Evolutionary conservation across 331 rosid species (phyloP).

Genomic region (Acacia concinna): DNA sequence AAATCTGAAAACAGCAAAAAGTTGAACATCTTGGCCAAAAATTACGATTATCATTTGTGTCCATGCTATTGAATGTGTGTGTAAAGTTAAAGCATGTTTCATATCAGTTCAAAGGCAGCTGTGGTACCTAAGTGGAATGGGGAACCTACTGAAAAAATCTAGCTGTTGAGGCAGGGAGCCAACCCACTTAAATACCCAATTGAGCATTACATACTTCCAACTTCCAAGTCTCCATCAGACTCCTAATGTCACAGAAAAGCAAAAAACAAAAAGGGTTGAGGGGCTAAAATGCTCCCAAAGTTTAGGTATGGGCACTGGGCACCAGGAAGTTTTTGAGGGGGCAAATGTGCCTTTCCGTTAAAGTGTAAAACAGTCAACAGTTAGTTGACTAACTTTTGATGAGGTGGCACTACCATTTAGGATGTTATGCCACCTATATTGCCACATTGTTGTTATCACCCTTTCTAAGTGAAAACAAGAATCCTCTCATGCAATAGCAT

Average conservation of each 20-base stretch:
- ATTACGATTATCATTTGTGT: neutral
- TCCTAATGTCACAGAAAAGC: neutral
- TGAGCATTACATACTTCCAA: neutral
- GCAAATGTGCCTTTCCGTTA: no score
- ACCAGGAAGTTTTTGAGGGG: no score
- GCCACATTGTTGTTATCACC: no score
- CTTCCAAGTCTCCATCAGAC: neutral
- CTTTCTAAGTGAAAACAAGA: no score
- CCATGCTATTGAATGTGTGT: neutral
- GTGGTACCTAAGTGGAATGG: neutral
- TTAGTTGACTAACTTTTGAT: no score
- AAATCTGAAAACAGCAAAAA: neutral
- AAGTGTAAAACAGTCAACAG: no score
- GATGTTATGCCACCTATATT: no score
- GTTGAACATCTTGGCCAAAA: neutral
- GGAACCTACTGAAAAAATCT: neutral
- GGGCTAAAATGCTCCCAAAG: no score
- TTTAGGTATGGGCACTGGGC: no score
- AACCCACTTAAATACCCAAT: neutral
- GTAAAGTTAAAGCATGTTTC: constrained; percentile 1
- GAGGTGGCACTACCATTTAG: no score
- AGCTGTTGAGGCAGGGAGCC: neutral
- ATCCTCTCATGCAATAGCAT: no score
- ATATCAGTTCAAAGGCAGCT: constrained; percentile 1
- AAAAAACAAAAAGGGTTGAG: no score